These are phyloP conservation scores for Aspergillus oerlinghausenensis DNA, from an alignment of 2,329 filamentous ascomycete genomes.

Conservation along the genomic window DNA sequence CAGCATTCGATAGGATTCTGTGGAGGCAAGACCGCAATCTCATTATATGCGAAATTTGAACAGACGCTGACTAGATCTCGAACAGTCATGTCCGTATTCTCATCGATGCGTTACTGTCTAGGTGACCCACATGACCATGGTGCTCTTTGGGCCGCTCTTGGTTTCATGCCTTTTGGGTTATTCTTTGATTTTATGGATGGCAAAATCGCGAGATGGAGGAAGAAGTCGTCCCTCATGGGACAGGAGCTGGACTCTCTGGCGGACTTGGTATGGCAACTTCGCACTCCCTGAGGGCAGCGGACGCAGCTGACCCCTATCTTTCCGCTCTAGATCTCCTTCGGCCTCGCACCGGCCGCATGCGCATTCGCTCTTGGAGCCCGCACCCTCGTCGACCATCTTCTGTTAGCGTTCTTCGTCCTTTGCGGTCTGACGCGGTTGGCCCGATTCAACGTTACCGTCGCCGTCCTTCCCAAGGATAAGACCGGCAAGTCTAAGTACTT, in stretches of 20 bases:
- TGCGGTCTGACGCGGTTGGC: slow-evolving; percentile 90
- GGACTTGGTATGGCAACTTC: slow-evolving; percentile 65
- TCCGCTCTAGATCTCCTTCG: slow-evolving; percentile 78
- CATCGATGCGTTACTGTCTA: slow-evolving; percentile 88
- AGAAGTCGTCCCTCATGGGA: slow-evolving; percentile 96
- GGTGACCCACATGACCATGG: slow-evolving; percentile 60
- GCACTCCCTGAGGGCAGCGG: background rate
- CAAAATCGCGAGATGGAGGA: slow-evolving; percentile 90
- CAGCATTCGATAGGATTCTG: slow-evolving; percentile 39
- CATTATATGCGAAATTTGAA: background rate
- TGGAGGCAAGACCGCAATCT: slow-evolving; percentile 37
- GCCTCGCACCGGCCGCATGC: slow-evolving; percentile 78
- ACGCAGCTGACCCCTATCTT: slow-evolving; percentile 5
- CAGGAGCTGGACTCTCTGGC: slow-evolving; percentile 95
- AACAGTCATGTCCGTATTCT: slow-evolving; percentile 86
- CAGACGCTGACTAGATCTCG: slow-evolving; percentile 13
- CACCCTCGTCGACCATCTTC: slow-evolving; percentile 74
- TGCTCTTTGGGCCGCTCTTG: slow-evolving; percentile 77
- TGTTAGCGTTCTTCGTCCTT: slow-evolving; percentile 83
- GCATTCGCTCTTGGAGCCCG: slow-evolving; percentile 88
- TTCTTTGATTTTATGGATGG: slow-evolving; percentile 99
- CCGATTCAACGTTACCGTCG: slow-evolving; percentile 94
- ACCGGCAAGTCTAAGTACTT: slow-evolving; percentile 92
- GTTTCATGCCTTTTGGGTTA: slow-evolving; percentile 83
- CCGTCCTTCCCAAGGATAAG: slow-evolving; percentile 83